phyloP scores from a whole-genome alignment of 2,329 filamentous ascomycete species.

The Metarhizium robertsii region DNA sequence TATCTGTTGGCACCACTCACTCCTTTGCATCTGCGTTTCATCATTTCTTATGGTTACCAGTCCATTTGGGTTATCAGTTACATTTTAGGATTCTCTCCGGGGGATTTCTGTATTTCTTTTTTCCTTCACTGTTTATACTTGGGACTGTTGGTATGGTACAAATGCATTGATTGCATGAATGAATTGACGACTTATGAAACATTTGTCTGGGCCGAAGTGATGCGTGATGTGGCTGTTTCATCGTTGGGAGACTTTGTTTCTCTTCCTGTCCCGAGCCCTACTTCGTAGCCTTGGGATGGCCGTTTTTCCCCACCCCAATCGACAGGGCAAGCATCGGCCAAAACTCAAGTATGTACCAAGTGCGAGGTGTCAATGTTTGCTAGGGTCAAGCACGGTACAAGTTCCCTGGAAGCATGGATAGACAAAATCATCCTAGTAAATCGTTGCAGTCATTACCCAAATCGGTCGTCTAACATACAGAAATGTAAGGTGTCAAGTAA shows the following conservation, averaged over 20 bases:
- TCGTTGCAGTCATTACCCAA: no score
- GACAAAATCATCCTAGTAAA: no score
- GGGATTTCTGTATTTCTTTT: conserved; percentile 10
- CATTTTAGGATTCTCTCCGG: conserved; percentile 6
- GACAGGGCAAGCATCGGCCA: no score
- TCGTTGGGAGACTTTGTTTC: no score
- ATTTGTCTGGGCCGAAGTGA: not conserved
- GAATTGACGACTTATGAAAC: conserved; percentile 26
- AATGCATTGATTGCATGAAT: conserved; percentile 24
- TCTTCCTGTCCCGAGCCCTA: no score
- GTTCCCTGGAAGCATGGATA: no score
- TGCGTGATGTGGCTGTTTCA: not conserved
- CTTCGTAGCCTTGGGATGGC: no score
- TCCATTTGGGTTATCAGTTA: conserved; percentile 2
- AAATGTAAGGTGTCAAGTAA: no score
- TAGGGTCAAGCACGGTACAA: no score
- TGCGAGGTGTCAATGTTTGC: no score
- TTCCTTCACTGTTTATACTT: conserved; percentile 14
- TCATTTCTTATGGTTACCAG: conserved; percentile 1
- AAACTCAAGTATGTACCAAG: no score
- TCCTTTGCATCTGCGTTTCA: conserved; percentile 5
- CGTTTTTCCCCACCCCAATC: no score
- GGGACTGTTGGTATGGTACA: conserved; percentile 15
- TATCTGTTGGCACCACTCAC: not conserved
- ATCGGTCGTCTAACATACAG: not conserved